Evolutionary conservation across 495 filamentous ascomycete genomes (phyloP).

Genomic region (Penicillium desertorum): DNA sequence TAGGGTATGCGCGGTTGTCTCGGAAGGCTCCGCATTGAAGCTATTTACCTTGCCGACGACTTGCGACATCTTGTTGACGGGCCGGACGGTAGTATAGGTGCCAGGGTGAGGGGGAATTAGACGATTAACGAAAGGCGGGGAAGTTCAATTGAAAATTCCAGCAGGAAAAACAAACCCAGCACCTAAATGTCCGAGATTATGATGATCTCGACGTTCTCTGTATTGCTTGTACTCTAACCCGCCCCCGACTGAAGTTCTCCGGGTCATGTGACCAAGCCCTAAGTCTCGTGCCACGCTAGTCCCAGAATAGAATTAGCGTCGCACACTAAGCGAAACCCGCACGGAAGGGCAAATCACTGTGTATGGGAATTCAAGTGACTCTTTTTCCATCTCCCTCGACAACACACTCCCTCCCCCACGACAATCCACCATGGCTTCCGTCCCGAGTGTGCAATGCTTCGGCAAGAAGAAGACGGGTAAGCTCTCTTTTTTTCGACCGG

Average conservation of each 20-base stretch:
- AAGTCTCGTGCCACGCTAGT: slow-evolving; percentile 20
- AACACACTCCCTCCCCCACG: slow-evolving; percentile 48
- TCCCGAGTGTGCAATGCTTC: slow-evolving; percentile 91
- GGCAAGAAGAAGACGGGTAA: slow-evolving; percentile 87
- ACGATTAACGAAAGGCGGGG: not conserved
- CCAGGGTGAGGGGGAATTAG: not conserved
- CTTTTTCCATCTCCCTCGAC: slow-evolving; percentile 36
- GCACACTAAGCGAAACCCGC: slow-evolving; percentile 50
- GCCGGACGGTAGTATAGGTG: slow-evolving; percentile 3
- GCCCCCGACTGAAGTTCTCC: slow-evolving; percentile 9
- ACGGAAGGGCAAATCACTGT: slow-evolving; percentile 40
- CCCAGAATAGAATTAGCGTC: slow-evolving; percentile 24
- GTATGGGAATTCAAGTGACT: slow-evolving; percentile 35
- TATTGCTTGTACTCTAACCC: slow-evolving; percentile 12
- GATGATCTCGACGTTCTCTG: slow-evolving; percentile 23
- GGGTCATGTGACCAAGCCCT: slow-evolving; percentile 35
- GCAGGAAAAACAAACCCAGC: not conserved
- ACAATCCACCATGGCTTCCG: slow-evolving; percentile 68
- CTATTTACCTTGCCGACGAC: slow-evolving; percentile 47
- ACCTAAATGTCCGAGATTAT: slow-evolving; percentile 13
- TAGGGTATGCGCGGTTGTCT: slow-evolving; percentile 1
- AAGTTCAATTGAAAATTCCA: slow-evolving; percentile 4
- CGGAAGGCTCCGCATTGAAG: slow-evolving; percentile 16
- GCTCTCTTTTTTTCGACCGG: slow-evolving; percentile 17
- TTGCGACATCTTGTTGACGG: slow-evolving; percentile 43